A percentile compares a stretch with the other conserved stretches of the same genome.
These are phyloP conservation scores for Poa annua DNA, from an alignment of 176 grass and related monocot species.

Conservation along the genomic window DNA sequence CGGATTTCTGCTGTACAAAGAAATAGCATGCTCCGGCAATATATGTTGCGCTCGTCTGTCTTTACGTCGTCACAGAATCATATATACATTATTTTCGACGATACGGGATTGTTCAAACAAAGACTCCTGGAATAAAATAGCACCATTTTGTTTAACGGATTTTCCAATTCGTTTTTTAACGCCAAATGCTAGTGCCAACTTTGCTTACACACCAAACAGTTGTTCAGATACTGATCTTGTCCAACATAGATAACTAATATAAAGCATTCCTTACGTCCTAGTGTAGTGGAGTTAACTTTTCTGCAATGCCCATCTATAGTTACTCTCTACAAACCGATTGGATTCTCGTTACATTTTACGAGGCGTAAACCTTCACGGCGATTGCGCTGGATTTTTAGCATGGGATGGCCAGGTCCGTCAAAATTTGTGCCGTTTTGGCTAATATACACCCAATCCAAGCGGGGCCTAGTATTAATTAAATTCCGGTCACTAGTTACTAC, in stretches of 20 bases:
- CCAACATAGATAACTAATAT: slow-evolving; percentile 26
- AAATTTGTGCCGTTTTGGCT: too few relatives aligned
- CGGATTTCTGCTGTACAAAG: slow-evolving; percentile 27
- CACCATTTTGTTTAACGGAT: neutral
- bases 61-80: slow-evolving; percentile 28
- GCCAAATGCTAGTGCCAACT: slow-evolving; percentile 33
- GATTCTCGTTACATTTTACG: too few relatives aligned
- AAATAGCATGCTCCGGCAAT: neutral
- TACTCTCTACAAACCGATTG: too few relatives aligned
- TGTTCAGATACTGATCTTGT: slow-evolving; percentile 46
- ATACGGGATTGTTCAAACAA: neutral
- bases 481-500: too few relatives aligned
- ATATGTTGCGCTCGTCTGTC: neutral
- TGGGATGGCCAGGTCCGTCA: too few relatives aligned
- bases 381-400: too few relatives aligned
- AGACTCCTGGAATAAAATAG: slow-evolving; percentile 25
- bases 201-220: slow-evolving; percentile 49
- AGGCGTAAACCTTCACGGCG: too few relatives aligned
- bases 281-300: slow-evolving; percentile 10
- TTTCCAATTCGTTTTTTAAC: slow-evolving; percentile 32
- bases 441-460: too few relatives aligned
- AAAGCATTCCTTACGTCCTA: neutral
- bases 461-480: too few relatives aligned
- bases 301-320: neutral
- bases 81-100: neutral